Evolutionary conservation across 1,284 basidiomycete genomes (phyloP).

Genomic region (Coniferiporia sulphurascens): DNA sequence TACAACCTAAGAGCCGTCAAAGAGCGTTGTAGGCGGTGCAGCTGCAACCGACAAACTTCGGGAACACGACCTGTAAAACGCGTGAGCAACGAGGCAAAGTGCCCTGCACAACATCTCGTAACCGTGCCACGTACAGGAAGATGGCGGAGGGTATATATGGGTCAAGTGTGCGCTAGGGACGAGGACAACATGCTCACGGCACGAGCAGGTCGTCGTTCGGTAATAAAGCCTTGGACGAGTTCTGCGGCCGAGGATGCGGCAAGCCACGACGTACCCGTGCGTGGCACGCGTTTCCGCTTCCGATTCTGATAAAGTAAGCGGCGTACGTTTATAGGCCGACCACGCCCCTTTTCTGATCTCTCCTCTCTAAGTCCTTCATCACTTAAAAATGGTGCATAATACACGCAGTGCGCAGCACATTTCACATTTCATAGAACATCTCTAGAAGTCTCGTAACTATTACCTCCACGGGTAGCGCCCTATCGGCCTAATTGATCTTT

Average conservation of each 20-base stretch:
- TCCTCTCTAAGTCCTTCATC: neutral
- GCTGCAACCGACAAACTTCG: slow-evolving; percentile 2
- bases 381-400: neutral
- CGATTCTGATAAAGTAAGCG: neutral
- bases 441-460: neutral
- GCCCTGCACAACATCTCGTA: neutral
- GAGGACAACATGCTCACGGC: neutral
- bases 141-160: neutral
- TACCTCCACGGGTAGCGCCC: neutral
- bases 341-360: neutral
- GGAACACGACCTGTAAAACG: slow-evolving; percentile 17
- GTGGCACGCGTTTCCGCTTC: neutral
- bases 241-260: neutral
- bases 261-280: neutral
- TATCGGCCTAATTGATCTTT: neutral
- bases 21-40: neutral
- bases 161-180: neutral
- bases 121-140: neutral
- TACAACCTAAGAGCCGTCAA: neutral
- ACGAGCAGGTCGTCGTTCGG: neutral
- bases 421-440: neutral
- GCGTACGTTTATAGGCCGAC: neutral
- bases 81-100: slow-evolving; percentile 12
- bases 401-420: neutral
- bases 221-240: neutral